phyloP scores from a whole-genome alignment of 148 eudicot species.

The Persicaria tinctoria region DNA sequence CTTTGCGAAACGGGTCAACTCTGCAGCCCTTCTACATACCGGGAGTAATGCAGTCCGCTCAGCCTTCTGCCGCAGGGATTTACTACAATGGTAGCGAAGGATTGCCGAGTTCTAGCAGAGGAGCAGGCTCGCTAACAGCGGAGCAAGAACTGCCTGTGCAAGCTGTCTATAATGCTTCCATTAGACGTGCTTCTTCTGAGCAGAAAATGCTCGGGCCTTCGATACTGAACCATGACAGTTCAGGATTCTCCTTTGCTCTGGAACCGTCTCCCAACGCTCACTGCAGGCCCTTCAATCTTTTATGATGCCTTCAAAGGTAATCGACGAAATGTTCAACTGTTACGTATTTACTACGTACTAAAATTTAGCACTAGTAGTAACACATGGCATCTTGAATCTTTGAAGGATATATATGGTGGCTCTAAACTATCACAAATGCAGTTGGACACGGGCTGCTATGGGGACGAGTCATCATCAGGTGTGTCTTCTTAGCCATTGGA shows the following conservation, averaged over 20 bases:
- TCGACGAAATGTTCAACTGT: neutral
- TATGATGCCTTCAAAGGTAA: conserved; percentile 5
- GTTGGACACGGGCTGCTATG: neutral
- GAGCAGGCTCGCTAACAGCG: neutral
- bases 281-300: conserved; percentile 9
- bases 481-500: conserved; percentile 3
- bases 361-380: neutral
- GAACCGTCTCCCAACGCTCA: conserved; percentile 7
- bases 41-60: conserved; percentile 43
- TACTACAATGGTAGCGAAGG: conserved; percentile 3
- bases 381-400: neutral
- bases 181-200: neutral
- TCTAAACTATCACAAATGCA: neutral
- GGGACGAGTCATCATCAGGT: conserved; percentile 8
- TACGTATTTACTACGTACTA: neutral
- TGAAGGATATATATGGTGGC: conserved; percentile 9
- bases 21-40: conserved; percentile 64
- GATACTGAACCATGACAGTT: neutral
- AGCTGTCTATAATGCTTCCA: neutral
- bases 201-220: neutral
- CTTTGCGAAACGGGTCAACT: conserved; percentile 74
- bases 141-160: conserved; percentile 1
- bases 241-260: neutral
- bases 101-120: conserved; percentile 9
- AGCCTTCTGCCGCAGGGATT: conserved; percentile 23